Base-by-base conservation (phyloP, 306 rosid species). In the Sophora flavescens region DNA sequence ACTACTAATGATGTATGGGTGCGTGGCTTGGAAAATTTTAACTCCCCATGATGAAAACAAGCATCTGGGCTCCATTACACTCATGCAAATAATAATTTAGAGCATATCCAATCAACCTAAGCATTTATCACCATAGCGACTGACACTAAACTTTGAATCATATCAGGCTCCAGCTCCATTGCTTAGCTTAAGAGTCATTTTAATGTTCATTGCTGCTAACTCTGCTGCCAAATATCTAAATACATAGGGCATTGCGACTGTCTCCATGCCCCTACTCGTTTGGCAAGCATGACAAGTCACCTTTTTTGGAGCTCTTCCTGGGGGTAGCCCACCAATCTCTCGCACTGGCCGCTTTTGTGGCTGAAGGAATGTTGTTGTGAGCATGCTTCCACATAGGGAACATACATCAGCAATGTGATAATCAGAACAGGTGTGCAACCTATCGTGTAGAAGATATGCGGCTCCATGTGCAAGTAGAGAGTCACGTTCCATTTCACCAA, bases 401-500 rank as follows among this genome's bases (percentile, higher is more conserved):
- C 97, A 95, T 16, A 95, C 93, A 61, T 95, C 97, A 13, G 97
- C 99, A 57, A 95, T 82, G 83, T 95, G 97, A 86, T 89, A 80
- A 79, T 95, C 99, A 12, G 99, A 95, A 81, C 97, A 89, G 6
- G 97, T 89, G 70, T 95, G 99, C 59, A 92, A 87, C 76, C 99
- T 88, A 51, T 95, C 99, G 14, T 95, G 99, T 56, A 95, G 75
- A 74, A 92, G 83, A 79, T 95, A 95, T 6, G 99, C 90, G 17
- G 97, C 97, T 41, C 97, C 97, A n/a, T 95, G 99, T 5, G 99
- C 99, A 58, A 95, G 99, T 83, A 95, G 74, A 12, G 97, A 95
- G 75, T 95, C 99, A 0, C 99, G 90, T 82, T 95, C 99, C 99
- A 95, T 95, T 87, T 95, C 99, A 17, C 98, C 99, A 38, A 95